A percentile compares a stretch with the other conserved stretches of the same genome.
These are phyloP conservation scores for Rheum nobile DNA, from an alignment of 148 eudicot genomes.

Conservation along the genomic window DNA sequence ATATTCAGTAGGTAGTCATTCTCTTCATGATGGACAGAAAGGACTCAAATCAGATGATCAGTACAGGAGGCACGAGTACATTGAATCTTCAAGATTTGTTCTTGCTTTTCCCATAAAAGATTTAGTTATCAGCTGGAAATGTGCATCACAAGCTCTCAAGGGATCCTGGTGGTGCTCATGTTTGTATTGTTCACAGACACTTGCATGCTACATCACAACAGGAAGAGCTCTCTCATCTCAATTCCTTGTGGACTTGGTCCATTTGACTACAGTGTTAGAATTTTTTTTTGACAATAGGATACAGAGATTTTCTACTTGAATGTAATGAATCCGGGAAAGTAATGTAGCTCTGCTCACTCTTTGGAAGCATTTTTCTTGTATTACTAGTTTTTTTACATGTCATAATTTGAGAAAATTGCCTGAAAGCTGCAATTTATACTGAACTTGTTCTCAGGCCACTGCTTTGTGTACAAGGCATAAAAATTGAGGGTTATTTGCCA, in stretches of 20 bases:
- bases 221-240: neutral
- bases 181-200: neutral
- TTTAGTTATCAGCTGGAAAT: neutral
- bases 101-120: neutral
- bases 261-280: neutral
- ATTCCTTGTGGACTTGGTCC: neutral
- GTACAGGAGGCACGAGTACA: neutral
- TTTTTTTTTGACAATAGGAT: neutral
- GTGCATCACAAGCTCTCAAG: neutral
- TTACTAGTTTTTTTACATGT: neutral
- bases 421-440: conserved; percentile 1
- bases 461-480: conserved; percentile 1
- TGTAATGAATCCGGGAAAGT: neutral
- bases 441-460: conserved; percentile 1
- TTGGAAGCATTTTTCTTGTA: conserved; percentile 3
- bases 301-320: neutral
- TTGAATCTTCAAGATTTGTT: neutral
- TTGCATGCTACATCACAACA: neutral
- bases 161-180: neutral
- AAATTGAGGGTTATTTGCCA: neutral
- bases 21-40: neutral
- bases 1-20: neutral
- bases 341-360: neutral
- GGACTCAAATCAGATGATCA: neutral
- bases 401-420: conserved; percentile 1